These are phyloP conservation scores for Podospora australis DNA, from an alignment of 495 filamentous ascomycete species.

Conservation along the genomic window DNA sequence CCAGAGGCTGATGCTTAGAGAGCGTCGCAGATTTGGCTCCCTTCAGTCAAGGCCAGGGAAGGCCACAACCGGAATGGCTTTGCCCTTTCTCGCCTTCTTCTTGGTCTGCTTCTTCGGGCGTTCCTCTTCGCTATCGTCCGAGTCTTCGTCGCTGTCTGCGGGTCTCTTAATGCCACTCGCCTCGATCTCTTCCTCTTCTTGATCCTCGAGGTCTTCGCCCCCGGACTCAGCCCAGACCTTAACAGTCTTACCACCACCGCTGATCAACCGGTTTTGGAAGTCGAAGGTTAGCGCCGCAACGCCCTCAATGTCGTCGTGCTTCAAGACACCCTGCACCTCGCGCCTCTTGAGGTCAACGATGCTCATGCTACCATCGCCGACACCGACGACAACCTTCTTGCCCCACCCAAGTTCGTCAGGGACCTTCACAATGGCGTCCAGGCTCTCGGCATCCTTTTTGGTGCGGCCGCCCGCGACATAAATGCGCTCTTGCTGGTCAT, in stretches of 20 bases:
- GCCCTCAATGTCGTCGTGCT: slow-evolving; percentile 78
- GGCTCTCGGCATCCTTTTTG: slow-evolving; percentile 54
- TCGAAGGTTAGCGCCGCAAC: slow-evolving; percentile 77
- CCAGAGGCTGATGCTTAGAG: too few relatives aligned
- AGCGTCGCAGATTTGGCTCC: too few relatives aligned
- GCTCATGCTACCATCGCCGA: slow-evolving; percentile 61
- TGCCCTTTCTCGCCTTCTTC: slow-evolving; percentile 44
- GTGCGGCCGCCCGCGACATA: slow-evolving; percentile 57
- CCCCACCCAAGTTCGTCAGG: slow-evolving; percentile 59
- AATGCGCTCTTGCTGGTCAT: slow-evolving; percentile 86
- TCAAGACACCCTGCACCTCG: slow-evolving; percentile 41
- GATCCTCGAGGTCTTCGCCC: slow-evolving; percentile 34
- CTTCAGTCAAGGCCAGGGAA: slow-evolving; percentile 28
- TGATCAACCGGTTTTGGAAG: slow-evolving; percentile 75
- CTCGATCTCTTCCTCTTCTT: slow-evolving; percentile 39
- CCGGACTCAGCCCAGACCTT: slow-evolving; percentile 67
- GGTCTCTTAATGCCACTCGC: slow-evolving; percentile 39
- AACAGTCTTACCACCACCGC: slow-evolving; percentile 71
- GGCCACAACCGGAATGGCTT: slow-evolving; percentile 23
- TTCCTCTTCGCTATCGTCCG: slow-evolving; percentile 35
- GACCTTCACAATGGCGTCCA: slow-evolving; percentile 63
- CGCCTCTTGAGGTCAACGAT: slow-evolving; percentile 39
- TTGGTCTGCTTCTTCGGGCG: slow-evolving; percentile 34
- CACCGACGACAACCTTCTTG: slow-evolving; percentile 65
- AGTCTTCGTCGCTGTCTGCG: slow-evolving; percentile 36